Base-by-base conservation (phyloP, 306 rosid species). In the Sesbania bispinosa region DNA sequence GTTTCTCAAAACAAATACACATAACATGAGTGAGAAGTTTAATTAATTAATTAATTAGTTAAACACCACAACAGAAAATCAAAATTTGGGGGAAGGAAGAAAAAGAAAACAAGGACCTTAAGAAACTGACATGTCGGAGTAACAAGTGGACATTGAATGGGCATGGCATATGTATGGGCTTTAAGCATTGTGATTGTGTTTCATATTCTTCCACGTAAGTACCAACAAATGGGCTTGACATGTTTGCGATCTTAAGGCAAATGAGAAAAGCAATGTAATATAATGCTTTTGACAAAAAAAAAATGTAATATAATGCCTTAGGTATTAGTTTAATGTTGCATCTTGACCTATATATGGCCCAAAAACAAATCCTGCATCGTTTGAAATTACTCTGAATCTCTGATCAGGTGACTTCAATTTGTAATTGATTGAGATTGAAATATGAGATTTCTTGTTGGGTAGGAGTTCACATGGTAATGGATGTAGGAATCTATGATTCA, bases 81-180 rank as follows among this genome's bases (percentile, higher is more conserved):
- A 18, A 24, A 69, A 53, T 53, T 71, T 43, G 24, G 46, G n/a
- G n/a, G n/a, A n/a, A n/a, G n/a, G n/a, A n/a, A 70, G 53, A 24
- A 6, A 21, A n/a, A 32, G 4, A 57, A 35, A 45, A 33, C 10
- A 15, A 13, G 39, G 45, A 39, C 50, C 26, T 21, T 3, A 18
- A n/a, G 3, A 65, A 29, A n/a, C 23, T 47, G 74, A 62, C n/a
- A 59, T 46, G 85, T 71, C 74, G 75, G 75, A 66, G 48, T 9
- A 51, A 33, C 29, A 69, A 62, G 18, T 19, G 69, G 77, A 68
- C 84, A 75, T 41, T 58, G 23, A 20, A 39, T 3, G 63, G 48
- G 65, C 41, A 68, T 61, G 86, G 78, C 80, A 59, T 73, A 46
- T 87, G 81, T 32, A 67, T 78, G 81, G 73, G 39, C 74, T 69